phyloP scores from a whole-genome alignment of 2,329 filamentous ascomycete genomes.

The Paecilomyces sp. region DNA sequence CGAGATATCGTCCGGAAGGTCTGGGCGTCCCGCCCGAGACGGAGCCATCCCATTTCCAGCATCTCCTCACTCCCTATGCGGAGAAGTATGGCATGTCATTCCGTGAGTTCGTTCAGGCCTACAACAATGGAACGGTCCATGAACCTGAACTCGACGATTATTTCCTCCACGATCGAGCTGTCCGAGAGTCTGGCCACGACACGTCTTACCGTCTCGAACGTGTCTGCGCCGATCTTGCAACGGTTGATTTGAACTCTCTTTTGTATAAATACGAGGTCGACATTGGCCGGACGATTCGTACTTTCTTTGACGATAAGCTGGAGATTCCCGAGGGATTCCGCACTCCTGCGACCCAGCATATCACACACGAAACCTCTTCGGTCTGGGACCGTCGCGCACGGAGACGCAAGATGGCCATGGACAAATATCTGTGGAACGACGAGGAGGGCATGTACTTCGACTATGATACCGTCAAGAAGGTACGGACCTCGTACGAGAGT shows the following conservation, averaged over 20 bases:
- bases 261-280: constrained; percentile 97
- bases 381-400: constrained; percentile 85
- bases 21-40: constrained; percentile 86
- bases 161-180: constrained; percentile 90
- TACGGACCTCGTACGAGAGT: constrained; percentile 78
- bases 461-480: constrained; percentile 77
- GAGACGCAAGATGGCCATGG: constrained; percentile 74
- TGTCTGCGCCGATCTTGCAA: constrained; percentile 80
- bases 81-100: constrained; percentile 78
- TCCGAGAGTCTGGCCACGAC: constrained; percentile 94
- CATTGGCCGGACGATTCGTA: constrained; percentile 79
- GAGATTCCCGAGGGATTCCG: constrained; percentile 78
- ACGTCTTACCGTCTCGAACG: constrained; percentile 90
- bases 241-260: constrained; percentile 88
- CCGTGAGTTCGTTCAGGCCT: constrained; percentile 76
- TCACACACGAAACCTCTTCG: constrained; percentile 72
- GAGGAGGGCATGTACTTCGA: constrained; percentile 95
- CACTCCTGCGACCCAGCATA: constrained; percentile 55
- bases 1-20: constrained; percentile 77
- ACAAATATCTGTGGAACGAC: constrained; percentile 92
- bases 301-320: constrained; percentile 74
- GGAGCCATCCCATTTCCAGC: constrained; percentile 77
- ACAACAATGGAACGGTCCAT: constrained; percentile 67
- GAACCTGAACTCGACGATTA: constrained; percentile 92
- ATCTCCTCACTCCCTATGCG: constrained; percentile 73